phyloP scores from a whole-genome alignment of 2,329 filamentous ascomycete species.

The Thermoascus crustaceus region DNA sequence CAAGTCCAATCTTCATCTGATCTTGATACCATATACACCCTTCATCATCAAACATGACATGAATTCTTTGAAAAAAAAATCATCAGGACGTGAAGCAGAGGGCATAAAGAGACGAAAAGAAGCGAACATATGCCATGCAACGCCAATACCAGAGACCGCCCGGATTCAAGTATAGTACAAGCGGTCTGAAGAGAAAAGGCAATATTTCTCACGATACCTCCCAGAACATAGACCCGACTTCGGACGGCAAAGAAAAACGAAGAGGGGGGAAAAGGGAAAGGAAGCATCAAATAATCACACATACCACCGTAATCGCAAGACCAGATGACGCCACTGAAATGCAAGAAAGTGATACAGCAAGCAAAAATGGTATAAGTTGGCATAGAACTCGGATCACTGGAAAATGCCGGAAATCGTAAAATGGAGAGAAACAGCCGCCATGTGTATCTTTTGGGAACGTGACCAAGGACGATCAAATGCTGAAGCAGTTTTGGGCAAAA shows the following conservation, averaged over 20 bases:
- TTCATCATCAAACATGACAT: too few species aligned
- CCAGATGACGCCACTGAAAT: slow-evolving; percentile 1
- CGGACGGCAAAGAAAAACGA: slow-evolving; percentile 9
- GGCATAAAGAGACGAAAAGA: slow-evolving; percentile 13
- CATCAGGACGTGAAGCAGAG: slow-evolving; percentile 8
- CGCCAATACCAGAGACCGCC: slow-evolving; percentile 12
- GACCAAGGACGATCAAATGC: too few species aligned
- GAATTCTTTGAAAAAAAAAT: too few species aligned
- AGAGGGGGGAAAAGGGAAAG: slow-evolving; percentile 6
- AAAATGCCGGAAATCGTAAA: slow-evolving; percentile 17
- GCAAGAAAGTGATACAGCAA: slow-evolving; percentile 5
- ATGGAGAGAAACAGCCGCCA: slow-evolving; percentile 1
- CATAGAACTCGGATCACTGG: slow-evolving; percentile 1
- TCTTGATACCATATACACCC: too few species aligned
- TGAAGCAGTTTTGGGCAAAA: too few species aligned
- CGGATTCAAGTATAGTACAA: slow-evolving; percentile 17
- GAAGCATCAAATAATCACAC: slow-evolving; percentile 7
- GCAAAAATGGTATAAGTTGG: not conserved
- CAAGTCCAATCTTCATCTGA: not conserved
- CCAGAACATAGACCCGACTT: slow-evolving; percentile 1
- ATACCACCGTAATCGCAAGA: not conserved
- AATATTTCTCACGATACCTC: slow-evolving; percentile 10
- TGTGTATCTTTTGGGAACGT: not conserved
- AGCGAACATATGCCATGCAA: slow-evolving; percentile 11
- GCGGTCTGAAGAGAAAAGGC: slow-evolving; percentile 15